These are phyloP conservation scores for Drechslerella coelobrocha DNA, from an alignment of 2,329 filamentous ascomycete genomes.

Conservation along the genomic window DNA sequence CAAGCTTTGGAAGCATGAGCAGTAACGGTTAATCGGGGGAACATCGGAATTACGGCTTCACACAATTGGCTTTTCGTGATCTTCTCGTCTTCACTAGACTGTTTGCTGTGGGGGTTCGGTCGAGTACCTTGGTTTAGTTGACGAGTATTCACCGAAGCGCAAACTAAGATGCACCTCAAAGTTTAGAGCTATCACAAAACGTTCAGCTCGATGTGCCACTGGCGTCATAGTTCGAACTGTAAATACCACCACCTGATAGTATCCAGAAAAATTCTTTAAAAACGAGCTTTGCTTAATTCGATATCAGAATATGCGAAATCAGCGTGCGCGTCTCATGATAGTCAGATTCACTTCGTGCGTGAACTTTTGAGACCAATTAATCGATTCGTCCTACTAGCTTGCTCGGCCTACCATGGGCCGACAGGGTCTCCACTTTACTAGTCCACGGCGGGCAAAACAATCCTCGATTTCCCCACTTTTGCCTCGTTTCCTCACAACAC, in stretches of 20 bases:
- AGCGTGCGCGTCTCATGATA: background rate
- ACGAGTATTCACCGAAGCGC: background rate
- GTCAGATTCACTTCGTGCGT: background rate
- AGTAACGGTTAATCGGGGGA: background rate
- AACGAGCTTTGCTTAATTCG: background rate
- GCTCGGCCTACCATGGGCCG: conserved; percentile 32
- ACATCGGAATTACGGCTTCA: background rate
- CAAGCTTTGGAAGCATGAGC: background rate
- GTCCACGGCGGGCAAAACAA: conserved; percentile 19
- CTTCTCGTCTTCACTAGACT: background rate
- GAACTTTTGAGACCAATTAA: background rate
- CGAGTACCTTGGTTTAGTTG: background rate
- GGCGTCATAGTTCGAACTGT: conserved; percentile 9
- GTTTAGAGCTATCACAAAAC: background rate
- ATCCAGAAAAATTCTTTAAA: background rate
- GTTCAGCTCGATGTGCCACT: background rate
- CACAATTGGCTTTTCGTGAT: background rate
- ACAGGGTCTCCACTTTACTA: conserved; percentile 22
- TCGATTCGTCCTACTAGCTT: conserved; percentile 20
- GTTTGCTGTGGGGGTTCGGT: background rate
- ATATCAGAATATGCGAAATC: background rate
- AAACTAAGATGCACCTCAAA: background rate
- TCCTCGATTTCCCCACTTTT: conserved; percentile 9
- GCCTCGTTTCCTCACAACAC: conserved; percentile 10
- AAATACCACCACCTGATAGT: background rate